Evolutionary conservation across 257 asterid species (phyloP).

Genomic region (Jaltomata sinuosa): DNA sequence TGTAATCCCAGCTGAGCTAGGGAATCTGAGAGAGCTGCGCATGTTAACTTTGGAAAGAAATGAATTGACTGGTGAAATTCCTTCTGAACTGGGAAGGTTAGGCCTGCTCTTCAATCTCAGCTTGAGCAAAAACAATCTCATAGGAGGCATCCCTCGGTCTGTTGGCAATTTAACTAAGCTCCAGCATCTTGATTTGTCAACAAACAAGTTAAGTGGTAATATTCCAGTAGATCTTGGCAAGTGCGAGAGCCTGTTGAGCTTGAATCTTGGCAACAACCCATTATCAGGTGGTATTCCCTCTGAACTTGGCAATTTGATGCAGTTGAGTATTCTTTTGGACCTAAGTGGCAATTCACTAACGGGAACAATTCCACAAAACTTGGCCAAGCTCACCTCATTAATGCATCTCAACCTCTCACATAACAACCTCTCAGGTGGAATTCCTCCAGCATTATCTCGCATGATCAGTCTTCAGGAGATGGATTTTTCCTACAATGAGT

Average conservation of each 20-base stretch:
- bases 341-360: constrained; percentile 51
- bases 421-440: constrained; percentile 52
- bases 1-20: constrained; percentile 54
- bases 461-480: constrained; percentile 47
- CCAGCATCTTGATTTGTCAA: constrained; percentile 51
- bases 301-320: constrained; percentile 41
- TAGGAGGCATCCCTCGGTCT: constrained; percentile 48
- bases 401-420: constrained; percentile 59
- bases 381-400: constrained; percentile 41
- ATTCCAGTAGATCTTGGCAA: constrained; percentile 45
- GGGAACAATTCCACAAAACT: constrained; percentile 48
- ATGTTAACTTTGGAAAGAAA: constrained; percentile 51
- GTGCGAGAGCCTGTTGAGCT: constrained; percentile 24
- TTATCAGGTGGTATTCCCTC: constrained; percentile 53
- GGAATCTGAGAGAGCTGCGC: constrained; percentile 39
- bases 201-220: constrained; percentile 39
- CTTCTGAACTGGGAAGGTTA: constrained; percentile 41
- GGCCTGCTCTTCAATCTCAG: constrained; percentile 26
- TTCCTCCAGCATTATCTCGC: constrained; percentile 43
- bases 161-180: constrained; percentile 36
- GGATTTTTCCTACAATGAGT: constrained; percentile 58
- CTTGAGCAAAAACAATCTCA: constrained; percentile 50
- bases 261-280: constrained; percentile 41
- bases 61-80: constrained; percentile 51
- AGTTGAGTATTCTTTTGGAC: constrained; percentile 45